A percentile compares a stretch with the other conserved stretches of the same genome.
Conservation (phyloP, 139 green algal genomes). For the Chlorella sp. region DNA sequence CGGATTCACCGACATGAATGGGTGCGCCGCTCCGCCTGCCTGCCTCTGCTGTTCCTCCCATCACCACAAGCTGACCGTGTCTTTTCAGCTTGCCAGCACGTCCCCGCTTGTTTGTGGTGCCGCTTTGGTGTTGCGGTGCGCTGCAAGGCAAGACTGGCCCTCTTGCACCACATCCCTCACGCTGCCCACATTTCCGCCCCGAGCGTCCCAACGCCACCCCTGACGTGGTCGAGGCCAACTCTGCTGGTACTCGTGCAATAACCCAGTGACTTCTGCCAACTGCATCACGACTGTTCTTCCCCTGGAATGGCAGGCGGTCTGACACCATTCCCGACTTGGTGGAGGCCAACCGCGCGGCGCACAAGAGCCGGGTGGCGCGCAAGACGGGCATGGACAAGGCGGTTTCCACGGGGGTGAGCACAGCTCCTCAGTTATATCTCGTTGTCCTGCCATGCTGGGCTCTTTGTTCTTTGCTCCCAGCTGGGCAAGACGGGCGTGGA, state of each 20-base stretch:
- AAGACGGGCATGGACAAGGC: neutral
- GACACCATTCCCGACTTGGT: constrained; percentile 11
- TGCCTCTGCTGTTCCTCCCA: too few species aligned
- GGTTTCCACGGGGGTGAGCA: neutral
- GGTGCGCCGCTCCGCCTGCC: neutral
- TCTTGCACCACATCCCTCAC: too few species aligned
- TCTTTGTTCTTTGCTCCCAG: too few species aligned
- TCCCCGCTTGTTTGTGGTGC: neutral
- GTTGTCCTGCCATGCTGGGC: too few species aligned
- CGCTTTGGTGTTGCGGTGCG: neutral
- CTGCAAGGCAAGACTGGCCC: neutral
- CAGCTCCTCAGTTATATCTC: too few species aligned
- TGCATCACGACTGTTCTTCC: neutral
- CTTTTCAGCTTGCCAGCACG: neutral
- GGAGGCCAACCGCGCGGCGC: constrained; percentile 25
- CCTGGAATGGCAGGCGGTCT: neutral
- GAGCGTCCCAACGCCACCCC: too few species aligned
- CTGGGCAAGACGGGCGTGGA: too few species aligned
- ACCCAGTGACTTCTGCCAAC: too few species aligned
- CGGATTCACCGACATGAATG: constrained; percentile 32
- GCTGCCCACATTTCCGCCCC: too few species aligned
- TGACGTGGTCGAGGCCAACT: too few species aligned
- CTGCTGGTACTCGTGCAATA: too few species aligned
- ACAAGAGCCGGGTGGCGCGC: constrained; percentile 11
- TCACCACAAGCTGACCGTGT: too few species aligned